Percentiles rank a stretch among this genome's conserved stretches.
Conservation (phyloP, 1,139 yeast genomes). For the Suhomyces panamericanus region DNA sequence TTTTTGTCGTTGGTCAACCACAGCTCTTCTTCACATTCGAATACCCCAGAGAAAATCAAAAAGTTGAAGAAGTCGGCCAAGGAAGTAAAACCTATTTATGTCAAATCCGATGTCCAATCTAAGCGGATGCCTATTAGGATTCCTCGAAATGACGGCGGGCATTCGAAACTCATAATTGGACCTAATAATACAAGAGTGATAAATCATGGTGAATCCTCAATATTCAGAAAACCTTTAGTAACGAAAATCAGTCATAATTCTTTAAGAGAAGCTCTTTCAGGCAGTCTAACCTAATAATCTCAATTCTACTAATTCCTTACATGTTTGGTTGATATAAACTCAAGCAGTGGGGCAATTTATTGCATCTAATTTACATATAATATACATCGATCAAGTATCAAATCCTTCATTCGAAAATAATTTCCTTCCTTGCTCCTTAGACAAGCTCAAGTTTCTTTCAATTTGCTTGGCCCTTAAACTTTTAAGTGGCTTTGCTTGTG, state of each 20-base stretch:
- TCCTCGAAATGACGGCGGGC: constrained; percentile 34
- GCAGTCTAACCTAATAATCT: constrained; percentile 4
- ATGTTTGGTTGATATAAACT: constrained; percentile 3
- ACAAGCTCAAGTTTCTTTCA: constrained; percentile 27
- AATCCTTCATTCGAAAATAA: constrained; percentile 24
- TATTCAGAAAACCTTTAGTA: constrained; percentile 42
- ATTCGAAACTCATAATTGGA: constrained; percentile 49
- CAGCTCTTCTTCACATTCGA: constrained; percentile 5
- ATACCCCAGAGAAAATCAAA: constrained; percentile 5
- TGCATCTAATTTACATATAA: constrained; percentile 10
- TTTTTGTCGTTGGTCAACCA: constrained; percentile 19
- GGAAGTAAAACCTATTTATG: constrained; percentile 15
- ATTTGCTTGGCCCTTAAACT: constrained; percentile 33
- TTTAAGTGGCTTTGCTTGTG: constrained; percentile 19
- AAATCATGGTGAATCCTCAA: constrained; percentile 44
- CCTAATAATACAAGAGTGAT: constrained; percentile 46
- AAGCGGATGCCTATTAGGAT: constrained; percentile 30
- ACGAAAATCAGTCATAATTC: constrained; percentile 34
- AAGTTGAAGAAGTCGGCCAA: constrained; percentile 17
- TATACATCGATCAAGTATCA: constrained; percentile 16
- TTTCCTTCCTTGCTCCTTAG: constrained; percentile 20
- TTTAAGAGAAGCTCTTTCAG: constrained; percentile 35
- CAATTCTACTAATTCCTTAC: background rate
- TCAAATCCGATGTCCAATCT: constrained; percentile 19
- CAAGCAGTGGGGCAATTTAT: constrained; percentile 2